Evolutionary conservation across 768 basidiomycete genomes (phyloP), one percentile per base, ranked within the genome.

Genomic region (Termitomyces titanicus): DNA sequence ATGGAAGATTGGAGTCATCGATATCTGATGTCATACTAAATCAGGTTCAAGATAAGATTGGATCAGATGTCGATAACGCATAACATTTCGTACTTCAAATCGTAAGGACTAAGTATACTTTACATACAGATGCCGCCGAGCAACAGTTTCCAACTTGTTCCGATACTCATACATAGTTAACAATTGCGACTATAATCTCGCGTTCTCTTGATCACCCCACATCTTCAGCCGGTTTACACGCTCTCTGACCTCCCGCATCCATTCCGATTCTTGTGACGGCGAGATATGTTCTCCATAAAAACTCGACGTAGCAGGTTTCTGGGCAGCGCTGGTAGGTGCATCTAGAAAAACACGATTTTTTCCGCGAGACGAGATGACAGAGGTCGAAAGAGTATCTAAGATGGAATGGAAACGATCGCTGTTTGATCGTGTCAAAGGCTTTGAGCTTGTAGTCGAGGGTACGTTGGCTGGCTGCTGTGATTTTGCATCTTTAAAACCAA

Each of bases 401-500:
- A 64, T 56, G 12, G 50, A 59, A 42, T 59, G 62, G 29, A 68
- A 59, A 20, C 63, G 59, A 31, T 61, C 55, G 25, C 44, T 47
- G 53, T 47, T 53, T 29, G 54, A 35, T 33, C 46, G 46, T 47
- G 38, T 35, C 29, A 27, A 40, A 9, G 33, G 51, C 34, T 55
- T 49, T 13, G 35, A 34, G 13, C 27, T 43, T 31, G 37, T 29
- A 46, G 27, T 49, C 12, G 39, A n/a, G n/a, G 22, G 3, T 24
- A 25, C n/a, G 11, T 42, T 46, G 5, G 17, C 20, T 6, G 37
- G 29, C 12, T 24, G 47, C 24, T 35, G 17, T 20, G 33, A 24
- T 17, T 49, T 40, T 25, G 56, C 29, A 45, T 58, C 34, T 48
- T 48, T 46, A 34, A 47, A 50, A 22, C 48, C 2, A 35, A 52